Evolutionary conservation across 2,329 filamentous ascomycete species (phyloP), one percentile per base, ranked within the genome.

Genomic region (Colletotrichum cuscutae): DNA sequence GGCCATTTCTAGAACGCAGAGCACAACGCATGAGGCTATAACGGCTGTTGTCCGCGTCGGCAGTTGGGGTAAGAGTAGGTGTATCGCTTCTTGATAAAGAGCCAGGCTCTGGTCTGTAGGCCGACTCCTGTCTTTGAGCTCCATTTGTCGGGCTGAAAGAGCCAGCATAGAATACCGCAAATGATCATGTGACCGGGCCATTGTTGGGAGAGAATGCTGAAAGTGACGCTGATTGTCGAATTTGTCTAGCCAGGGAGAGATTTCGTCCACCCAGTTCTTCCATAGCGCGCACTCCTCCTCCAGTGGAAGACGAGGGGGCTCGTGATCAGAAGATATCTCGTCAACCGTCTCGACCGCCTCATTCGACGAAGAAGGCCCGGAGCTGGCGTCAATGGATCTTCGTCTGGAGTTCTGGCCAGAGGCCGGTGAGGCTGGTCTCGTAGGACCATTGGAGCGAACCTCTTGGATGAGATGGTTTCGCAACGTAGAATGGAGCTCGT

Each of bases 71-170:
- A 77, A 76, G 1, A 85, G 78, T 28, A 82, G 77, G 6, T 86
- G 83, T 61, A 89, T 89, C 7, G 86, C 86, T 73, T 88, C 85
- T 71, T 89, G 88, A 74, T 90, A 90, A 0, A 89, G 81, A 53
- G 87, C 86, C 5, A 90, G 79, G 65, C 88, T 89, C 75, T 87
- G 86, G 49, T 86, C 87, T 0, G 85, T 85, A 19, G 81, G 82
- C 64, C 80, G 79, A 15, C 73, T 78, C 0, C 82, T 81, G 49
- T 85, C 82, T 58, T 86, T 86, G 30, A 86, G 80, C 76, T 89
- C 89, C 74, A 87, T 82, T 72, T 89, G 87, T 4, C 87, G 84
- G 8, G 88, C 87, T 0, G 88, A 89, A 0, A 90, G 82, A 1
- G 88, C 88, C 1, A 90, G 82, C 7, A 90, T 82, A 5, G 87